Conservation (phyloP, 2,329 filamentous ascomycete genomes). For the Hypoxylon sp. region DNA sequence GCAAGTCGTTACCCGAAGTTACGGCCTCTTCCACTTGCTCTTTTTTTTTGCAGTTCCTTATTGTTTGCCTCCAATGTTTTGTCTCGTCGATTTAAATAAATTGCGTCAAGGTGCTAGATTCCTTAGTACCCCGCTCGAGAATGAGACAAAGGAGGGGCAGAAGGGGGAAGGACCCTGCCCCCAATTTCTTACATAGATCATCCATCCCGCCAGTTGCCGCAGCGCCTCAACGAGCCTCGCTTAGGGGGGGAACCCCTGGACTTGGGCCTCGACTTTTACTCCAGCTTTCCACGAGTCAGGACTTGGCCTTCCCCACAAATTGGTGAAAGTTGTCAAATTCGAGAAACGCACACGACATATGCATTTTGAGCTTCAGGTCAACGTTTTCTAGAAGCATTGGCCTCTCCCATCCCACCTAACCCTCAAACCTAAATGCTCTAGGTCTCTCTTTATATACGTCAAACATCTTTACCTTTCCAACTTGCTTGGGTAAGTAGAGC, state of each 20-base stretch:
- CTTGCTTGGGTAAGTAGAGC: constrained; percentile 35
- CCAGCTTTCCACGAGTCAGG: constrained; percentile 29
- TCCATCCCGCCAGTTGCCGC: constrained; percentile 10
- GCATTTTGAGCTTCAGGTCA: constrained; percentile 37
- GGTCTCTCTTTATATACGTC: constrained; percentile 4
- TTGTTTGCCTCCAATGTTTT: constrained; percentile 18
- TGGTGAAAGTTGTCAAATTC: constrained; percentile 57
- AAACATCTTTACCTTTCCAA: constrained; percentile 12
- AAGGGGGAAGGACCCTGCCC: constrained; percentile 14
- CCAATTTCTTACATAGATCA: constrained; percentile 23
- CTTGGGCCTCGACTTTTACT: constrained; percentile 13
- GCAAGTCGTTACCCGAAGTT: constrained; percentile 2
- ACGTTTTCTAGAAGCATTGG: constrained; percentile 27
- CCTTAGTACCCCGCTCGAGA: constrained; percentile 30
- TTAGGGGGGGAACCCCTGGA: constrained; percentile 26
- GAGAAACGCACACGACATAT: constrained; percentile 48
- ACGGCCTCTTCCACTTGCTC: neutral
- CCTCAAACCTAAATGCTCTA: constrained; percentile 23
- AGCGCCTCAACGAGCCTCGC: constrained; percentile 25
- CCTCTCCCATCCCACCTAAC: constrained; percentile 21
- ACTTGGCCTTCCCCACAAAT: constrained; percentile 52
- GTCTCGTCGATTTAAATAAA: constrained; percentile 4
- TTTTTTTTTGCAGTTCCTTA: constrained; percentile 6
- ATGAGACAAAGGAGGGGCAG: constrained; percentile 33
- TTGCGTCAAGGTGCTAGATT: neutral